Percentiles rank a stretch among this genome's conserved stretches.
Conservation (phyloP, 345 rosid species). For the Gossypium thurberi region DNA sequence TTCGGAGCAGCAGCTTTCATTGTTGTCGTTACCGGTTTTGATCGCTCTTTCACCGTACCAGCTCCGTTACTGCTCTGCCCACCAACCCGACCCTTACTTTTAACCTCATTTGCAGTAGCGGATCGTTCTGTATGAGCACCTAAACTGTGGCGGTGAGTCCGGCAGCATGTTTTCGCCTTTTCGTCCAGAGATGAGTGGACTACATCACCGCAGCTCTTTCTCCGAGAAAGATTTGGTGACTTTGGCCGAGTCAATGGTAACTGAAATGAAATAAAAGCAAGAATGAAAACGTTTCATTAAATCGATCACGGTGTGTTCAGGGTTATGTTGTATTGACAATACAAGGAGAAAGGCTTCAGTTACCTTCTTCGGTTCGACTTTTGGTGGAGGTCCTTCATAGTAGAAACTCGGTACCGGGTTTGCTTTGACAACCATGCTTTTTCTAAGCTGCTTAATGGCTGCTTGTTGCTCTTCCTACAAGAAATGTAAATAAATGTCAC, state of each 20-base stretch:
- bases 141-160: constrained; percentile 59
- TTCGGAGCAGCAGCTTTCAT: constrained; percentile 34
- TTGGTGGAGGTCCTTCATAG: constrained; percentile 84
- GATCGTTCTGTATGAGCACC: constrained; percentile 38
- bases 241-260: constrained; percentile 76
- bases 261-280: constrained; percentile 32
- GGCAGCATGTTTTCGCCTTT: constrained; percentile 47
- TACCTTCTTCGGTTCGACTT: constrained; percentile 87
- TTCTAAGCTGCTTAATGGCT: constrained; percentile 85
- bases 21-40: constrained; percentile 30
- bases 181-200: constrained; percentile 35
- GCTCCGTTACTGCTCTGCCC: constrained; percentile 36
- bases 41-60: constrained; percentile 35
- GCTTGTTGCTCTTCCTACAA: constrained; percentile 96
- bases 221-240: constrained; percentile 59
- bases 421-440: constrained; percentile 69
- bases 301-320: neutral
- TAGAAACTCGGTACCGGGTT: constrained; percentile 93
- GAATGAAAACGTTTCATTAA: neutral
- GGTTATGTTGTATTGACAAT: neutral
- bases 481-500: neutral
- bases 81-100: constrained; percentile 23
- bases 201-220: constrained; percentile 86
- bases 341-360: neutral
- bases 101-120: constrained; percentile 16